Conservation (phyloP, 2,329 filamentous ascomycete species). For the Byssothecium circinans region DNA sequence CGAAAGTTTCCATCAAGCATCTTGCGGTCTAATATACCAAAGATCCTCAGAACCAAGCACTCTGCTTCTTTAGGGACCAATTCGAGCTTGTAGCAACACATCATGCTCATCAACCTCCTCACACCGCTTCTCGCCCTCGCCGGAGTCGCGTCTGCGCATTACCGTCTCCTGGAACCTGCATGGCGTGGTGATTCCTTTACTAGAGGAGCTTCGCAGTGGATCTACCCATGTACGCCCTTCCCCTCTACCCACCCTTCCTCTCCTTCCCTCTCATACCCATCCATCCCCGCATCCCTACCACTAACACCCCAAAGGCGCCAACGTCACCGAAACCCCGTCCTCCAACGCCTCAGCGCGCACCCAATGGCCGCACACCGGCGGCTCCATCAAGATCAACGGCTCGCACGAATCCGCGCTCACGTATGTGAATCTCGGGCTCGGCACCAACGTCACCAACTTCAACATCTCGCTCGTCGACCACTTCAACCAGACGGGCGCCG, state of each 20-base stretch:
- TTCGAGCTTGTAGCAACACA: not conserved
- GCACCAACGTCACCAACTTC: slow-evolving; percentile 46
- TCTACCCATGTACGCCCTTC: slow-evolving; percentile 42
- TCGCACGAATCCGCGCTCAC: slow-evolving; percentile 50
- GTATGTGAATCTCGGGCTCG: slow-evolving; percentile 52
- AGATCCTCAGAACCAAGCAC: too few relatives aligned
- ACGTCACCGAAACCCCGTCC: slow-evolving; percentile 39
- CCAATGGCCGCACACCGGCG: slow-evolving; percentile 49
- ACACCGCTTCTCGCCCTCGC: slow-evolving; percentile 26
- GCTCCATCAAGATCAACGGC: slow-evolving; percentile 46
- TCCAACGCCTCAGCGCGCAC: slow-evolving; percentile 47
- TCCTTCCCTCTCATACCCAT: not conserved
- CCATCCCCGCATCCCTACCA: not conserved
- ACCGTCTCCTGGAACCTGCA: slow-evolving; percentile 45
- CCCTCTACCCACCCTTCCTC: not conserved
- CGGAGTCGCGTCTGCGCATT: slow-evolving; percentile 46
- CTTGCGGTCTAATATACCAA: too few relatives aligned
- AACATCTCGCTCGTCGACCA: slow-evolving; percentile 48
- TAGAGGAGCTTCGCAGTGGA: slow-evolving; percentile 42
- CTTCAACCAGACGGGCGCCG: slow-evolving; percentile 54
- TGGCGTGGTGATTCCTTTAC: slow-evolving; percentile 49
- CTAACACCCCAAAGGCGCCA: slow-evolving; percentile 36
- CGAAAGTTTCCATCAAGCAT: too few relatives aligned
- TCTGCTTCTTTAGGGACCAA: too few relatives aligned
- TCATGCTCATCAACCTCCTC: slow-evolving; percentile 5